Percentiles rank a stretch among this genome's conserved stretches.
phyloP scores from a whole-genome alignment of 768 basidiomycete genomes.

The Calvatia gigantea region DNA sequence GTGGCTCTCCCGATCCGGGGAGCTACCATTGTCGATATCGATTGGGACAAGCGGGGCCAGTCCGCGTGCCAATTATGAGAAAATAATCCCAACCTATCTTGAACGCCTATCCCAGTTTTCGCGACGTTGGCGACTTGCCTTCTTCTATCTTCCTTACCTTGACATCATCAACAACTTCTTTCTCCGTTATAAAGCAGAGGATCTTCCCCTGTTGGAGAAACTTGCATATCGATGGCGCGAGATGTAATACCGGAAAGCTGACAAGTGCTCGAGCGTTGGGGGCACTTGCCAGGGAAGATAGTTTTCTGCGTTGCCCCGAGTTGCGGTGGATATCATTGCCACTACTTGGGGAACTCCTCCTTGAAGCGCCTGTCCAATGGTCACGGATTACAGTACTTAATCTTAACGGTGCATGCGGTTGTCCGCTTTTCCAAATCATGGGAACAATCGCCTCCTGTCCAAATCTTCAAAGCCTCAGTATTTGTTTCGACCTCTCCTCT shows the following conservation, averaged over 20 bases:
- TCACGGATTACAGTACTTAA: neutral
- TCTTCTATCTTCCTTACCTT: neutral
- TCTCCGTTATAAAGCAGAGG: neutral
- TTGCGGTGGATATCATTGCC: neutral
- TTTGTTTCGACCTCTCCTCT: neutral
- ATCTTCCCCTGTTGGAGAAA: conserved; percentile 1
- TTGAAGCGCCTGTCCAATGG: neutral
- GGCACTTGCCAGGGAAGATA: neutral
- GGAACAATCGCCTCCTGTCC: neutral
- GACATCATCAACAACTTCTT: neutral
- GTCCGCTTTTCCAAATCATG: neutral
- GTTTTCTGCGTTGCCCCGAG: neutral
- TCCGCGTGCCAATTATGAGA: neutral
- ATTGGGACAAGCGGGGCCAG: neutral
- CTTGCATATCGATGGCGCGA: neutral
- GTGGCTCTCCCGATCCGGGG: conserved; percentile 7
- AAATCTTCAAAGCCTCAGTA: neutral
- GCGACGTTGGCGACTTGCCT: neutral
- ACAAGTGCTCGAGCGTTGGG: neutral
- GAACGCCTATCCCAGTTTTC: neutral
- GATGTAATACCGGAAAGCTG: neutral
- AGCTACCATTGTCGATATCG: conserved; percentile 3
- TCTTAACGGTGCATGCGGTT: neutral
- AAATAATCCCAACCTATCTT: neutral
- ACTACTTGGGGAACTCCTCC: neutral